A percentile compares a stretch with the other conserved stretches of the same genome.
Conservation (phyloP, 2,329 filamentous ascomycete species). For the Periconia sp. region DNA sequence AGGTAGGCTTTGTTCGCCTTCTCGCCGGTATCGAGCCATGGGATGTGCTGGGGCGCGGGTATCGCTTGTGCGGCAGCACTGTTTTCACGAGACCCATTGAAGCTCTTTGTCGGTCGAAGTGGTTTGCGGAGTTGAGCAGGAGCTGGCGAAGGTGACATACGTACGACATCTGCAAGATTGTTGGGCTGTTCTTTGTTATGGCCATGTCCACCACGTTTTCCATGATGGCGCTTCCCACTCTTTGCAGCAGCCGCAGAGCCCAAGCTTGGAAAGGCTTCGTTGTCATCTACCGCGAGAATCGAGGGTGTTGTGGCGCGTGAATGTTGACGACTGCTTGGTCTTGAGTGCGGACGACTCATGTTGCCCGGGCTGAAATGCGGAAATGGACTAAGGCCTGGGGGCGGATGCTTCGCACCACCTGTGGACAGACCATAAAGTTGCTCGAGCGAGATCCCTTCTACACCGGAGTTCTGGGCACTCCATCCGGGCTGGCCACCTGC, state of each 20-base stretch:
- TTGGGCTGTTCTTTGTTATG: constrained; percentile 60
- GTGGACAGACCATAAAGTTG: constrained; percentile 43
- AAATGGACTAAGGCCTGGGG: constrained; percentile 69
- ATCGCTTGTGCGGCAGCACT: constrained; percentile 82
- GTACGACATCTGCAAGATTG: constrained; percentile 90
- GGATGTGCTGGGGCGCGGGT: constrained; percentile 84
- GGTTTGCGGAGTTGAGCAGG: constrained; percentile 63
- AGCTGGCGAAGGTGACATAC: constrained; percentile 86
- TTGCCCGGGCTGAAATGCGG: constrained; percentile 58
- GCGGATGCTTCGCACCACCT: constrained; percentile 54
- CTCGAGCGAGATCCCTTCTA: constrained; percentile 46
- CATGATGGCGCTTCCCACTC: constrained; percentile 86
- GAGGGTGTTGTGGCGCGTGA: constrained; percentile 63
- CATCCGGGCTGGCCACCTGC: constrained; percentile 47
- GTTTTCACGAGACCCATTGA: constrained; percentile 70
- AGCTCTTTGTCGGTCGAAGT: constrained; percentile 66
- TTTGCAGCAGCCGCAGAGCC: constrained; percentile 73
- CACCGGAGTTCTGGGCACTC: constrained; percentile 41
- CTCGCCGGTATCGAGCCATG: constrained; percentile 93
- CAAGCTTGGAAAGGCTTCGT: constrained; percentile 90
- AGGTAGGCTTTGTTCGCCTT: constrained; percentile 91
- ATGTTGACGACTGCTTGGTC: constrained; percentile 81
- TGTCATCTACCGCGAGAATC: constrained; percentile 83
- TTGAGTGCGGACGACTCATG: constrained; percentile 70
- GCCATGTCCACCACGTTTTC: constrained; percentile 82